phyloP scores from a whole-genome alignment of 2,329 filamentous ascomycete species.

The Colletotrichum noveboracense region DNA sequence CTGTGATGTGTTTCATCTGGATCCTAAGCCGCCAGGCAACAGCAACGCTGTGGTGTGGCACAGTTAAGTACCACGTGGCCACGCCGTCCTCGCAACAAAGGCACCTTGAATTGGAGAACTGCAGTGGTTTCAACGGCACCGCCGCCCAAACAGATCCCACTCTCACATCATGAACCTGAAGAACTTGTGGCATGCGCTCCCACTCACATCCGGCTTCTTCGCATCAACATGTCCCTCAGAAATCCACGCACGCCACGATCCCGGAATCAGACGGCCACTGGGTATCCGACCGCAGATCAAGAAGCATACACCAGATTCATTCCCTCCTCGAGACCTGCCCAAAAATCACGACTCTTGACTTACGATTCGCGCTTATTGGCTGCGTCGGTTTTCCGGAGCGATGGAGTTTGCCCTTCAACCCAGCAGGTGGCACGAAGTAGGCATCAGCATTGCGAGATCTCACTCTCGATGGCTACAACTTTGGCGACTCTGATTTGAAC shows the following conservation, averaged over 20 bases:
- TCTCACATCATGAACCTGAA: not conserved
- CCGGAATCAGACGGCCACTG: not conserved
- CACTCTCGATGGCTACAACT: not conserved
- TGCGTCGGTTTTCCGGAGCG: not conserved
- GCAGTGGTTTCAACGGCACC: not conserved
- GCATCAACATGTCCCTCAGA: not conserved
- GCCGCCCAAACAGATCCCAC: not conserved
- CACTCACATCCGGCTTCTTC: not conserved
- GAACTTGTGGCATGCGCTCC: not conserved
- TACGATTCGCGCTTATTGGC: not conserved
- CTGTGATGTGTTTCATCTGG: not conserved
- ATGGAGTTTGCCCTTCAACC: not conserved
- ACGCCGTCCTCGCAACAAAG: not conserved
- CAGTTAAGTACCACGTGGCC: not conserved
- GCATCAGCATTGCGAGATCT: not conserved
- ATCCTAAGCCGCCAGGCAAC: not conserved
- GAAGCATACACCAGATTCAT: not conserved
- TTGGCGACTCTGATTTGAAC: not conserved
- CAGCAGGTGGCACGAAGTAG: not conserved
- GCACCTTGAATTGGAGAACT: not conserved
- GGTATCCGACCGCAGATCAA: not conserved
- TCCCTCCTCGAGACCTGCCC: not conserved
- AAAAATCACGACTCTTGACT: not conserved
- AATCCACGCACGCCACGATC: not conserved
- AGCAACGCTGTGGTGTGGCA: not conserved